These are phyloP conservation scores for Diaporthe capsici DNA, from an alignment of 2,329 filamentous ascomycete genomes.

Conservation along the genomic window DNA sequence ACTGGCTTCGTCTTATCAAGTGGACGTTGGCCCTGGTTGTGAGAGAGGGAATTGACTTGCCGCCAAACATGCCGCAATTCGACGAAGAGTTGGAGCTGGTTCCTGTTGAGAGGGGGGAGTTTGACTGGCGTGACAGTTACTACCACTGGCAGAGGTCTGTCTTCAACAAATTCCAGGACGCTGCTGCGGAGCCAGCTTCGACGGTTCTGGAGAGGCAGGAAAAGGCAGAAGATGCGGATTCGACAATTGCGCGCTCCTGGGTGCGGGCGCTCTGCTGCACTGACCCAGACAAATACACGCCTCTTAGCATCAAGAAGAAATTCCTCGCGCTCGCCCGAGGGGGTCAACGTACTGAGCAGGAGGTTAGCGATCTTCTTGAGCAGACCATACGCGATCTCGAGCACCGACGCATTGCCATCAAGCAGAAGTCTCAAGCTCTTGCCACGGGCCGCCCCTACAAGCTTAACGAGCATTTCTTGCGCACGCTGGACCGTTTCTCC, in stretches of 20 bases:
- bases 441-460: conserved; percentile 73
- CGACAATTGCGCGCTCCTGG: conserved; percentile 68
- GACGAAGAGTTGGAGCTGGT: conserved; percentile 52
- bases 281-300: conserved; percentile 62
- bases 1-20: conserved; percentile 76
- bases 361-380: conserved; percentile 61
- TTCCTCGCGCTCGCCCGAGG: conserved; percentile 63
- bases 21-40: conserved; percentile 73
- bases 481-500: conserved; percentile 69
- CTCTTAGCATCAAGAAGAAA: conserved; percentile 62
- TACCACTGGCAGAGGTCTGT: conserved; percentile 68
- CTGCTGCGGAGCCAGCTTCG: conserved; percentile 63
- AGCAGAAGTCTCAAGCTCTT: conserved; percentile 71
- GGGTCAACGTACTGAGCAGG: conserved; percentile 49
- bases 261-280: conserved; percentile 72
- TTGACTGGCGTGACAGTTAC: conserved; percentile 70
- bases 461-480: conserved; percentile 71
- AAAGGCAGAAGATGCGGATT: conserved; percentile 41
- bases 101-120: conserved; percentile 49
- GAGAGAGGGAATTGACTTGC: conserved; percentile 63
- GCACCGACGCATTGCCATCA: conserved; percentile 68
- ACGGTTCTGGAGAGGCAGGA: conserved; percentile 47
- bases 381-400: conserved; percentile 64
- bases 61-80: conserved; percentile 60
- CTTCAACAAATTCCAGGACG: conserved; percentile 69